phyloP scores from a whole-genome alignment of 1,284 basidiomycete genomes.

The Heliocybe sulcata region DNA sequence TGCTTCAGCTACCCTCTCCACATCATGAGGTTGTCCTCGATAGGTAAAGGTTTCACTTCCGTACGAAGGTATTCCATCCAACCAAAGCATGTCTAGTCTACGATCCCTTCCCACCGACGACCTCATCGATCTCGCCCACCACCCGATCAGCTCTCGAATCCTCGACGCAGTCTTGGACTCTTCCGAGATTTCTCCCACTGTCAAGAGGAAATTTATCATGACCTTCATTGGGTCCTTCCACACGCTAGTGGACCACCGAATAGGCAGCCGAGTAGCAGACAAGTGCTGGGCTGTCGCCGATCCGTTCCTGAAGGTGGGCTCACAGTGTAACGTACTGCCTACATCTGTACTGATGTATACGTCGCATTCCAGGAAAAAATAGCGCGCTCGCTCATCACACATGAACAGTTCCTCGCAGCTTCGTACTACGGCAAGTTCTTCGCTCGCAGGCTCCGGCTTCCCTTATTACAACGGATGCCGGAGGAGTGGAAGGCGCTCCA shows the following conservation, averaged over 20 bases:
- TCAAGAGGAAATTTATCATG: constrained; percentile 66
- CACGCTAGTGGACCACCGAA: constrained; percentile 74
- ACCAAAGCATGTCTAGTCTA: constrained; percentile 37
- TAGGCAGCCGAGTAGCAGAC: constrained; percentile 86
- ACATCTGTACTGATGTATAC: no score
- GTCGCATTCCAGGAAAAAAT: constrained; percentile 75
- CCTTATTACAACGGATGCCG: constrained; percentile 70
- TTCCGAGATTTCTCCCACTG: constrained; percentile 55
- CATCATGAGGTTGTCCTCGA: constrained; percentile 61
- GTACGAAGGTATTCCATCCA: not conserved
- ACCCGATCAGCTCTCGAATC: constrained; percentile 73
- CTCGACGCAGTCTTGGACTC: constrained; percentile 76
- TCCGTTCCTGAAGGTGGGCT: constrained; percentile 85
- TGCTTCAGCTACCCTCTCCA: constrained; percentile 62
- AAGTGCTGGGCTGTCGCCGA: constrained; percentile 84
- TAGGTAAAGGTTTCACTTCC: constrained; percentile 36
- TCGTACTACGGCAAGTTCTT: constrained; percentile 88
- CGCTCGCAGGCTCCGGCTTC: constrained; percentile 69
- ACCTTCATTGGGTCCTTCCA: constrained; percentile 75
- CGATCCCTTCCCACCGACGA: constrained; percentile 50
- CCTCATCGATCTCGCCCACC: constrained; percentile 60
- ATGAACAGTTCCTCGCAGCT: constrained; percentile 64
- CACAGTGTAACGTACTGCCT: no score
- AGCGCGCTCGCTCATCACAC: constrained; percentile 65
- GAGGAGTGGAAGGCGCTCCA: constrained; percentile 76